Evolutionary conservation across 2,329 filamentous ascomycete genomes (phyloP).

Genomic region (Diplodia scrobiculata): DNA sequence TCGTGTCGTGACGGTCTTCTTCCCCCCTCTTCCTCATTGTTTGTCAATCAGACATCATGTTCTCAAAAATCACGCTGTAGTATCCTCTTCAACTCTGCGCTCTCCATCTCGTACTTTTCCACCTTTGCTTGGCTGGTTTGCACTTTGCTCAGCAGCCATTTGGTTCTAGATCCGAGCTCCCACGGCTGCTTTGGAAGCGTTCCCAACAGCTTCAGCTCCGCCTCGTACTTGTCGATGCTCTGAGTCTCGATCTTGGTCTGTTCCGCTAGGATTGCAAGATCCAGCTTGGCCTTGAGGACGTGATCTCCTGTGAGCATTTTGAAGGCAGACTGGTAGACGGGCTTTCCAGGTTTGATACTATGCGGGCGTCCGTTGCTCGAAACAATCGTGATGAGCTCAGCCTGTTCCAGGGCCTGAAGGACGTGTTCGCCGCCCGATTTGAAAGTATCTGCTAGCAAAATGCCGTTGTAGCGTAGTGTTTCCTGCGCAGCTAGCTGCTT

Average conservation of each 20-base stretch:
- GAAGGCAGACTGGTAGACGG: slow-evolving; percentile 85
- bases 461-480: slow-evolving; percentile 78
- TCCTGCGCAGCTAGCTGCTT: slow-evolving; percentile 71
- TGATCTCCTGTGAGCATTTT: slow-evolving; percentile 68
- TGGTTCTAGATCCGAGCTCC: slow-evolving; percentile 66
- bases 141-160: slow-evolving; percentile 75
- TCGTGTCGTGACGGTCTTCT: background rate
- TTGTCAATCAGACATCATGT: background rate
- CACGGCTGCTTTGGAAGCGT: slow-evolving; percentile 67
- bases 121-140: slow-evolving; percentile 74
- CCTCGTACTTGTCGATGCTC: slow-evolving; percentile 76
- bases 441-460: slow-evolving; percentile 76
- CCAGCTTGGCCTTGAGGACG: slow-evolving; percentile 71
- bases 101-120: slow-evolving; percentile 71
- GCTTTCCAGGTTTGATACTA: slow-evolving; percentile 76
- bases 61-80: slow-evolving; percentile 57
- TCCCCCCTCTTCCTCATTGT: background rate
- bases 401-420: slow-evolving; percentile 77
- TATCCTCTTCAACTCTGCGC: slow-evolving; percentile 70
- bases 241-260: slow-evolving; percentile 71
- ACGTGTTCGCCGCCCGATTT: slow-evolving; percentile 70
- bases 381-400: slow-evolving; percentile 79
- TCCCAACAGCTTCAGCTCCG: slow-evolving; percentile 72
- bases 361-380: slow-evolving; percentile 75
- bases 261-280: slow-evolving; percentile 67